Conservation (phyloP, 257 asterid species). For the Scutellaria galericulata region DNA sequence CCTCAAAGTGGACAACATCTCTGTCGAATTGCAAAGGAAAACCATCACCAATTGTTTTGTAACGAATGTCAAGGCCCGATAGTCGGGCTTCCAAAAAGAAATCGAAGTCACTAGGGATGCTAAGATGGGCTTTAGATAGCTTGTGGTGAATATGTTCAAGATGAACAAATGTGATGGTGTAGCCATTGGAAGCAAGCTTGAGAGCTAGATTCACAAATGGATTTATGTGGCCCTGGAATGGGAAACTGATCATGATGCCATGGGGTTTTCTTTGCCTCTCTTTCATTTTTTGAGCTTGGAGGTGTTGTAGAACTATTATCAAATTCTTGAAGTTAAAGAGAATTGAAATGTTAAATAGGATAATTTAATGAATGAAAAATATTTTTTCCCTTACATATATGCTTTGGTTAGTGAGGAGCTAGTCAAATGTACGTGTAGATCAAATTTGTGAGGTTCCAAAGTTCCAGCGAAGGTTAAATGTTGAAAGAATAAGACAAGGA, state of each 20-base stretch:
- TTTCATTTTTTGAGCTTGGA: slow-evolving; percentile 14
- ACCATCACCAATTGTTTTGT: slow-evolving; percentile 49
- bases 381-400: too few relatives aligned
- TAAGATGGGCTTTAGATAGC: slow-evolving; percentile 42
- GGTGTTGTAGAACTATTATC: too few relatives aligned
- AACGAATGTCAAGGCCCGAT: slow-evolving; percentile 54
- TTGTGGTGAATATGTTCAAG: slow-evolving; percentile 52
- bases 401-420: too few relatives aligned
- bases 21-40: slow-evolving; percentile 47
- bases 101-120: slow-evolving; percentile 7
- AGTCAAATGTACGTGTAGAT: too few relatives aligned
- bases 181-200: slow-evolving; percentile 64
- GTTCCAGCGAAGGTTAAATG: too few relatives aligned
- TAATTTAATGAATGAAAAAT: too few relatives aligned
- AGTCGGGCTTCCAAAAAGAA: slow-evolving; percentile 41
- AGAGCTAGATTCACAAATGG: slow-evolving; percentile 58
- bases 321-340: too few relatives aligned
- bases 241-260: slow-evolving; percentile 63
- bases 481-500: too few relatives aligned
- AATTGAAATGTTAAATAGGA: too few relatives aligned
- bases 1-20: slow-evolving; percentile 21
- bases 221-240: slow-evolving; percentile 70
- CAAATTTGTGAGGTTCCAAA: too few relatives aligned
- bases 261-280: slow-evolving; percentile 42
- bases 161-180: slow-evolving; percentile 57